These are phyloP conservation scores for Verticillium longisporum DNA, from an alignment of 2,329 filamentous ascomycete species.

Conservation along the genomic window DNA sequence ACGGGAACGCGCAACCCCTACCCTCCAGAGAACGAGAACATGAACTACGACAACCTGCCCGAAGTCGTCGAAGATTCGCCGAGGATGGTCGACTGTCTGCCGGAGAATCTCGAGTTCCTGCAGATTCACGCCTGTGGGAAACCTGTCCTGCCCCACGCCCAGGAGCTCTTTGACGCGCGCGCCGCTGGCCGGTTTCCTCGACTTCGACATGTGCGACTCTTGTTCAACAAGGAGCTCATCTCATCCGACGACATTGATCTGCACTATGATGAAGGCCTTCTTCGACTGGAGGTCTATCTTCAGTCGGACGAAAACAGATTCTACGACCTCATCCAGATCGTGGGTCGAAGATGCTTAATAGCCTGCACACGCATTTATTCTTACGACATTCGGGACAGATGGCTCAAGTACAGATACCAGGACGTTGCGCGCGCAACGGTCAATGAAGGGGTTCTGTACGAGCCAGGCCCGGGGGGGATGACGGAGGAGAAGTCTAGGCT, in stretches of 20 bases:
- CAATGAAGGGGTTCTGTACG: not conserved
- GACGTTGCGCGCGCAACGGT: not conserved
- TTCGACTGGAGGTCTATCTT: not conserved
- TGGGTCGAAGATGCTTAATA: not conserved
- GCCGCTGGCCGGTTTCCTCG: not conserved
- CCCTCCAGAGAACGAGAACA: not conserved
- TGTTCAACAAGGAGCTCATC: not conserved
- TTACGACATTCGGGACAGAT: not conserved
- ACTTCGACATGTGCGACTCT: not conserved
- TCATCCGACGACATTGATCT: not conserved
- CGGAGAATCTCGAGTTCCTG: constrained; percentile 4
- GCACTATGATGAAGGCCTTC: not conserved
- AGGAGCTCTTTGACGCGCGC: constrained; percentile 2
- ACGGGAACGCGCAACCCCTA: not conserved
- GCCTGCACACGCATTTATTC: not conserved
- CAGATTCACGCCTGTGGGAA: constrained; percentile 7
- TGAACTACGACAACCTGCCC: not conserved
- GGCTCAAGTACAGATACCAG: not conserved
- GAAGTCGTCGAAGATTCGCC: not conserved
- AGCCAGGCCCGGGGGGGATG: not conserved
- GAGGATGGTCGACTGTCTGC: constrained; percentile 3
- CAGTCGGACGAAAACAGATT: not conserved
- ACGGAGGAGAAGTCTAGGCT: not conserved
- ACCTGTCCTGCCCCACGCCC: constrained; percentile 1
- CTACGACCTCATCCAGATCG: not conserved